These are phyloP conservation scores for Mucor irregularis DNA, from an alignment of 371 early-diverging fungal genomes.

Conservation along the genomic window DNA sequence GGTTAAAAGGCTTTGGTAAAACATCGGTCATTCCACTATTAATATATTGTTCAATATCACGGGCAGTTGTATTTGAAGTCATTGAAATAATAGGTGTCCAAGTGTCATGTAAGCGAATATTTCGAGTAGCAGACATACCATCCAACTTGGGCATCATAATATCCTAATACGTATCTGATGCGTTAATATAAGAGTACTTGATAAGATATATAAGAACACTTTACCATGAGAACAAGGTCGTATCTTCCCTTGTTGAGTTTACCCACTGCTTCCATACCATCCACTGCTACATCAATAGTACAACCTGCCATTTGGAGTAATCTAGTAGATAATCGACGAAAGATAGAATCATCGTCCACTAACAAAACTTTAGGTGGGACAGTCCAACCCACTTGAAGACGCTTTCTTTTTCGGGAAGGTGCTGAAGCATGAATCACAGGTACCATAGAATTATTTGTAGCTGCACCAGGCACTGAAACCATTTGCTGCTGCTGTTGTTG, in stretches of 20 bases:
- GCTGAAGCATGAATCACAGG: conserved; percentile 6
- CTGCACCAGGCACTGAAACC: neutral
- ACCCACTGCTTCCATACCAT: conserved; percentile 73
- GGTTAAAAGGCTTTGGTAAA: conserved; percentile 76
- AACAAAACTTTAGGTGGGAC: conserved; percentile 69
- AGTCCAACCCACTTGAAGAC: conserved; percentile 53
- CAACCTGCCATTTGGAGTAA: conserved; percentile 76
- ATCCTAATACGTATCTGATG: conserved; percentile 47
- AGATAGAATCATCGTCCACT: conserved; percentile 76
- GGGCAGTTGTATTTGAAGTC: conserved; percentile 69
- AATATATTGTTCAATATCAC: conserved; percentile 67
- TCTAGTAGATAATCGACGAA: conserved; percentile 61
- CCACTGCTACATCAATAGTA: conserved; percentile 70
- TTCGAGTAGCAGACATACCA: conserved; percentile 71
- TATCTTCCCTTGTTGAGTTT: conserved; percentile 62
- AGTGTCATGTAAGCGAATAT: conserved; percentile 73
- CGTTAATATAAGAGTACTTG: neutral
- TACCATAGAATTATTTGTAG: conserved; percentile 3
- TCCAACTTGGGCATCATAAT: conserved; percentile 78
- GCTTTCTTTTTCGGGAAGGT: conserved; percentile 23
- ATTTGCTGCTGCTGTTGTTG: neutral
- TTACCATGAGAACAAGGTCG: conserved; percentile 79
- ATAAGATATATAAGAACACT: neutral
- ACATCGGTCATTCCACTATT: conserved; percentile 81
- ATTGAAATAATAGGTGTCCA: conserved; percentile 79